Conservation (phyloP, 75 land plant genomes). For the Adiantum capillusveneris region DNA sequence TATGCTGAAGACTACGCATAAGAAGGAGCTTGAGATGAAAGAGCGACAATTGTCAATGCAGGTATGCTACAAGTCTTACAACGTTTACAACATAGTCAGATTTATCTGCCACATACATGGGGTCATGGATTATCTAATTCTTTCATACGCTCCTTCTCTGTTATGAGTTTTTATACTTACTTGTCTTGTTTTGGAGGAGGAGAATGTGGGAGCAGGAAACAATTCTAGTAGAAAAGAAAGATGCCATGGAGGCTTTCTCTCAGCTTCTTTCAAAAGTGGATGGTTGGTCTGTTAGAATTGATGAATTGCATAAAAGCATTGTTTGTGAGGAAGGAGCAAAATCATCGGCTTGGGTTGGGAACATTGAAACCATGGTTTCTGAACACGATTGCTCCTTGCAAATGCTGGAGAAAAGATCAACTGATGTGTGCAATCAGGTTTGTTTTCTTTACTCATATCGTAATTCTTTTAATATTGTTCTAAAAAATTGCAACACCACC, state of each 20-base stretch:
- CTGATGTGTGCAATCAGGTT: conserved; percentile 11
- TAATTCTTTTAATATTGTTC: too few species aligned
- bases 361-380: conserved; percentile 6
- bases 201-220: conserved; percentile 16
- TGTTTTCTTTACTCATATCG: too few species aligned
- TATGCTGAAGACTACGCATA: conserved; percentile 12
- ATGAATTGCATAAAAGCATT: conserved; percentile 12
- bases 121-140: too few species aligned
- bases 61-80: neutral
- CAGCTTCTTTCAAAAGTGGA: conserved; percentile 14
- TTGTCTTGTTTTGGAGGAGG: too few species aligned
- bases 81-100: neutral
- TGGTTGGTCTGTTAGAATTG: conserved; percentile 19
- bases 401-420: conserved; percentile 3
- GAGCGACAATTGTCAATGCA: conserved; percentile 6
- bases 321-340: conserved; percentile 8
- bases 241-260: conserved; percentile 7
- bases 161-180: too few species aligned
- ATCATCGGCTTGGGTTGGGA: conserved; percentile 8
- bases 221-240: conserved; percentile 9
- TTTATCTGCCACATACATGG: too few species aligned
- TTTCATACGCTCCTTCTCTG: too few species aligned
- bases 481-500: too few species aligned
- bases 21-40: conserved; percentile 9
- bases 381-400: conserved; percentile 3